Evolutionary conservation across 345 rosid genomes (phyloP).

Genomic region (Eucalyptus pumila): DNA sequence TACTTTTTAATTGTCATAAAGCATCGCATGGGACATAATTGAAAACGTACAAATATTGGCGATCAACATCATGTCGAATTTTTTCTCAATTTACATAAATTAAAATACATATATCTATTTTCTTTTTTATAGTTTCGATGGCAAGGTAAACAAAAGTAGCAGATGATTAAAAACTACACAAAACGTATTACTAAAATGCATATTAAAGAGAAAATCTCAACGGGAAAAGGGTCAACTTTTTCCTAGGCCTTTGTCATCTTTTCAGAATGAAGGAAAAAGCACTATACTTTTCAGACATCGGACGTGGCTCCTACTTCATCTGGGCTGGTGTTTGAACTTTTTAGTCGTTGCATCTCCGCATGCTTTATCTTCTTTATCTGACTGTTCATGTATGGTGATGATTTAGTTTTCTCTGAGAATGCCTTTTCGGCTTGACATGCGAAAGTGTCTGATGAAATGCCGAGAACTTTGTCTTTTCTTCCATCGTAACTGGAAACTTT

Average conservation of each 20-base stretch:
- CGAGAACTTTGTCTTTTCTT: neutral
- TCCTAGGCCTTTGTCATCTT: neutral
- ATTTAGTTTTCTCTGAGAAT: neutral
- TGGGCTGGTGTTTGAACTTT: neutral
- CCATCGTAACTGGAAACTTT: neutral
- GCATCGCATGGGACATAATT: no score
- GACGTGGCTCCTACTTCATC: neutral
- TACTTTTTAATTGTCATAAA: no score
- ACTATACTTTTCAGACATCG: neutral
- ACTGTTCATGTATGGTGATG: neutral
- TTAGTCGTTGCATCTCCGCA: neutral
- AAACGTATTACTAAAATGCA: neutral
- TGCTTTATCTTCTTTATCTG: neutral
- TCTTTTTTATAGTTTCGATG: neutral
- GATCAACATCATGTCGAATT: neutral
- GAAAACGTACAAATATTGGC: neutral
- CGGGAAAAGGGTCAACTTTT: neutral
- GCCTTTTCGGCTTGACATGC: neutral
- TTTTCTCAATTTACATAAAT: neutral
- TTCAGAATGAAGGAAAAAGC: neutral
- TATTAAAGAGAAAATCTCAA: rapidly evolving
- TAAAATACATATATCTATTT: neutral
- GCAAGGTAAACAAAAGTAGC: neutral
- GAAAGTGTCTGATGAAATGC: neutral
- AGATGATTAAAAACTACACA: neutral